These are phyloP conservation scores for Neofusicoccum umdonicola DNA, from an alignment of 2,329 filamentous ascomycete species.

Conservation along the genomic window DNA sequence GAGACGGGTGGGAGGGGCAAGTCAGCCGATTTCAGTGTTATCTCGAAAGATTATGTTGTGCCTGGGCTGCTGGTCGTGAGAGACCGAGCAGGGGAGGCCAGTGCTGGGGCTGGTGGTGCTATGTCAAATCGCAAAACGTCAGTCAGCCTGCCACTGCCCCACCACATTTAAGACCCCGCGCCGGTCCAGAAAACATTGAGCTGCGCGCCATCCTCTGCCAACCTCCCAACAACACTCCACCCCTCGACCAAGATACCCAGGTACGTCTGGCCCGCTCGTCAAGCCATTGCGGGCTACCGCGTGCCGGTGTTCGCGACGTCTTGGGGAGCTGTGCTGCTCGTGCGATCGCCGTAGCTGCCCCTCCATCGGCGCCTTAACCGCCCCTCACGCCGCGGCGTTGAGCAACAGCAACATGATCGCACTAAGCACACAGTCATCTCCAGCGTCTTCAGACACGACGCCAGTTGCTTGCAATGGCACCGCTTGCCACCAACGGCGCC, in stretches of 20 bases:
- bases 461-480: neutral
- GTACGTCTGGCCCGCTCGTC: neutral
- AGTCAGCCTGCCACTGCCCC: neutral
- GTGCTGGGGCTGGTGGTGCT: constrained; percentile 9
- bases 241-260: neutral
- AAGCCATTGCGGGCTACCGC: neutral
- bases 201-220: neutral
- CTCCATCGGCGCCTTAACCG: neutral
- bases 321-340: neutral
- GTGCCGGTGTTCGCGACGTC: neutral
- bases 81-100: neutral
- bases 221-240: constrained; percentile 7
- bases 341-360: constrained; percentile 3
- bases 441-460: neutral
- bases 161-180: constrained; percentile 19
- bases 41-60: constrained; percentile 15
- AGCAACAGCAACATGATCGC: neutral
- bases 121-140: constrained; percentile 9
- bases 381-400: neutral
- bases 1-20: constrained; percentile 1
- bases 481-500: neutral
- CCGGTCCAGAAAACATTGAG: constrained; percentile 16
- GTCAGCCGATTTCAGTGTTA: constrained; percentile 15
- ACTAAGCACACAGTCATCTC: neutral
- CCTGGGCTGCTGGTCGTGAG: neutral